Conservation (phyloP, 78 protist species). For the Dictyostelium citrinum region DNA sequence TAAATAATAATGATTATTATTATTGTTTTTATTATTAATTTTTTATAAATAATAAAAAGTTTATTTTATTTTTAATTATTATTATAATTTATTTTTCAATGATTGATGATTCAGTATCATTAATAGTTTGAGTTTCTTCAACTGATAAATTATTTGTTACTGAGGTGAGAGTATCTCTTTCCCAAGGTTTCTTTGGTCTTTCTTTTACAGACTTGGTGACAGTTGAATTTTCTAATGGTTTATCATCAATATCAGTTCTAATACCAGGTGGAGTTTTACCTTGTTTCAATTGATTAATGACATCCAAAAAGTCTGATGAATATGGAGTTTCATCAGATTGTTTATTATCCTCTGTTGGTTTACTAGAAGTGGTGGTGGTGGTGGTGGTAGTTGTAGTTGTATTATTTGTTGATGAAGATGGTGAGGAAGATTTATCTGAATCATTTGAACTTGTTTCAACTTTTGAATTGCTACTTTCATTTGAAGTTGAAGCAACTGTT, state of each 20-base stretch:
- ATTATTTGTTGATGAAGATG: neutral
- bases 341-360: neutral
- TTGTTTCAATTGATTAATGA: conserved; percentile 58
- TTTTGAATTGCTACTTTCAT: neutral
- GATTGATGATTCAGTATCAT: neutral
- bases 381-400: conserved; percentile 5
- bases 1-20: no score
- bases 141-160: neutral
- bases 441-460: neutral
- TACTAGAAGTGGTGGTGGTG: neutral
- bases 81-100: neutral
- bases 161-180: conserved; percentile 11
- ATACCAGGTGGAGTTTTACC: conserved; percentile 80
- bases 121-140: conserved; percentile 10
- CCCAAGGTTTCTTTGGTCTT: conserved; percentile 61
- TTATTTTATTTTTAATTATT: neutral
- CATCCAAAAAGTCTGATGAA: conserved; percentile 44
- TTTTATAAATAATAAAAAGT: neutral
- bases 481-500: neutral
- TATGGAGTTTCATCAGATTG: conserved; percentile 44
- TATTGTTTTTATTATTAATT: neutral
- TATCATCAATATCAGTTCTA: conserved; percentile 61
- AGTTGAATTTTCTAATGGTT: conserved; percentile 32
- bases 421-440: neutral
- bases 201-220: neutral